These are phyloP conservation scores for Spergularia azorica DNA, from an alignment of 179 eudicot genomes.

Conservation along the genomic window DNA sequence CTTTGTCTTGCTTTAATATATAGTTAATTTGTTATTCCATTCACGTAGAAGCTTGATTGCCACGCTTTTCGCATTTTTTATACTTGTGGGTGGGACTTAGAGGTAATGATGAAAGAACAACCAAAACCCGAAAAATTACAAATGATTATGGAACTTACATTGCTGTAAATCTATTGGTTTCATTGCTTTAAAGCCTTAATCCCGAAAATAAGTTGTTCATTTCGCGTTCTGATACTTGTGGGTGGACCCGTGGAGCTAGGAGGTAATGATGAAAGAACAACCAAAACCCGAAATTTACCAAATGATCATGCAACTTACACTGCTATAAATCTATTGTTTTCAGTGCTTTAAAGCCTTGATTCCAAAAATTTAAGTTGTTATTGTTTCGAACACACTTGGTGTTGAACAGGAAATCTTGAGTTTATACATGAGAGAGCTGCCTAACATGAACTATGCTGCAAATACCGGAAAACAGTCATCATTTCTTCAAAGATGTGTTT, in stretches of 20 bases:
- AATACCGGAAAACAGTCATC: conserved; percentile 86
- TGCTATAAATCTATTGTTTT: background rate
- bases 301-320: background rate
- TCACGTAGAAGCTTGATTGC: background rate
- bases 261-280: background rate
- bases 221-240: background rate
- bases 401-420: conserved; percentile 56
- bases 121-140: background rate
- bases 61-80: too few species aligned
- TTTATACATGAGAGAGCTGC: conserved; percentile 70
- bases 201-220: background rate
- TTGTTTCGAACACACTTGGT: background rate
- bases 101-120: background rate
- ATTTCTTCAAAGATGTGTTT: conserved; percentile 87
- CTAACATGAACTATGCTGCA: conserved; percentile 88
- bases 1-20: background rate
- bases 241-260: background rate
- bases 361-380: background rate
- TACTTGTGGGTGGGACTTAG: background rate
- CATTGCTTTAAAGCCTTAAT: too few species aligned
- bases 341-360: too few species aligned
- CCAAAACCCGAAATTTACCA: background rate
- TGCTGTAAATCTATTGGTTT: background rate
- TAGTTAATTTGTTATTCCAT: background rate
- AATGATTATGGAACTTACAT: background rate